phyloP scores from a whole-genome alignment of 2,329 filamentous ascomycete species.

The Colletotrichum spinosum region DNA sequence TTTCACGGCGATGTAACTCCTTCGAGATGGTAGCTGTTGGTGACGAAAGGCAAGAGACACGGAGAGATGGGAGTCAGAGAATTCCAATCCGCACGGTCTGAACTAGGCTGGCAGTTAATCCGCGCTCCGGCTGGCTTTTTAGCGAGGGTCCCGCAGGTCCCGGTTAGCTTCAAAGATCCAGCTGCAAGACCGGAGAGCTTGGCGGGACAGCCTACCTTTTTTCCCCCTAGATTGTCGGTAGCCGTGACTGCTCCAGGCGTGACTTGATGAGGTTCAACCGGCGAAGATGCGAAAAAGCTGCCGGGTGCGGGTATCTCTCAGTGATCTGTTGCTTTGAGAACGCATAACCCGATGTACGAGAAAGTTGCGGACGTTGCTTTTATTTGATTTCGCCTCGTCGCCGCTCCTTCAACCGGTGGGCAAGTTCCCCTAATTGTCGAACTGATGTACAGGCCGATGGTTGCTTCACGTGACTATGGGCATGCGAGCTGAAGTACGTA shows the following conservation, averaged over 20 bases:
- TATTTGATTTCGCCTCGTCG: slow-evolving; percentile 6
- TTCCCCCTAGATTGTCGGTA: neutral
- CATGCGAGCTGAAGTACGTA: no score
- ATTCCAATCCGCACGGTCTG: slow-evolving; percentile 43
- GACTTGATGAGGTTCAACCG: neutral
- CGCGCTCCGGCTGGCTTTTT: slow-evolving; percentile 33
- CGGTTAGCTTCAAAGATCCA: slow-evolving; percentile 33
- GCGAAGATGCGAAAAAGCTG: neutral
- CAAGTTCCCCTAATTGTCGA: neutral
- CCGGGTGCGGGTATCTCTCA: neutral
- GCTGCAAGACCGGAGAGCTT: slow-evolving; percentile 25
- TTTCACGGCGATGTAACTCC: slow-evolving; percentile 24
- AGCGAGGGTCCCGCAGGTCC: slow-evolving; percentile 21
- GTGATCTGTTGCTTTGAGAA: neutral
- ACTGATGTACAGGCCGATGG: no score
- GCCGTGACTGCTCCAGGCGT: no score
- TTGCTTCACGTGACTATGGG: slow-evolving; percentile 9
- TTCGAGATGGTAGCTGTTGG: slow-evolving; percentile 21
- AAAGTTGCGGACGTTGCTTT: slow-evolving; percentile 4
- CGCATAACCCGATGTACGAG: neutral
- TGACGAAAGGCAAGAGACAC: slow-evolving; percentile 29
- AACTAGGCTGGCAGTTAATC: slow-evolving; percentile 40
- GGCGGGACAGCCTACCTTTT: slow-evolving; percentile 18
- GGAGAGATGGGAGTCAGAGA: slow-evolving; percentile 41
- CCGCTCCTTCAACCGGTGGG: neutral